These are phyloP conservation scores for Helianthus tuberosus DNA, from an alignment of 129 eudicot genomes.

Conservation along the genomic window DNA sequence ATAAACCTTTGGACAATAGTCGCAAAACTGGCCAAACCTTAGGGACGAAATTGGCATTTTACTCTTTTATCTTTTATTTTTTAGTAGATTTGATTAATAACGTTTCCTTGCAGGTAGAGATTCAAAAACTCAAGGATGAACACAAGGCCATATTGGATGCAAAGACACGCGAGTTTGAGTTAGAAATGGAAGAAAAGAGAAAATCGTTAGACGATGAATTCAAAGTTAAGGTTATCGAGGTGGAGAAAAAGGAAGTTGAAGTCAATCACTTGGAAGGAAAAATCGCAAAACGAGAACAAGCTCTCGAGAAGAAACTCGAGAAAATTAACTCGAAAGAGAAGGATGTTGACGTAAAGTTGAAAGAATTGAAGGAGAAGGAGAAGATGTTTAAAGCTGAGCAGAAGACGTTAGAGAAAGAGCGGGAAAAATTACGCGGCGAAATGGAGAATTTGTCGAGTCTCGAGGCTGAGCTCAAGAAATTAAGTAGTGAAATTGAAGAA, in stretches of 20 bases:
- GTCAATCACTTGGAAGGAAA: slow-evolving; percentile 79
- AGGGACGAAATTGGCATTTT: too few species aligned
- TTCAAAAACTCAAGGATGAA: slow-evolving; percentile 89
- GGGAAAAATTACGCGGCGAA: slow-evolving; percentile 58
- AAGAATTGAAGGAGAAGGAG: slow-evolving; percentile 77
- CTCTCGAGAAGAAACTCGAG: slow-evolving; percentile 77
- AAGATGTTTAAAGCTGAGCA: slow-evolving; percentile 67
- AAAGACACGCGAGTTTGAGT: slow-evolving; percentile 69
- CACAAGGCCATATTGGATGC: slow-evolving; percentile 64
- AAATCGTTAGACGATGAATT: slow-evolving; percentile 62
- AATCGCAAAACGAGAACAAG: slow-evolving; percentile 75
- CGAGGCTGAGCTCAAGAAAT: slow-evolving; percentile 71
- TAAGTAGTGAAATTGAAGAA: slow-evolving; percentile 55
- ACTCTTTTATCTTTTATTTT: too few species aligned
- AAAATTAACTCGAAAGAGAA: slow-evolving; percentile 79
- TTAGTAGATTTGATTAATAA: slow-evolving; percentile 2
- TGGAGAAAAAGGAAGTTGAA: slow-evolving; percentile 78
- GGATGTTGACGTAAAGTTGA: slow-evolving; percentile 56
- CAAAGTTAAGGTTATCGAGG: slow-evolving; percentile 58
- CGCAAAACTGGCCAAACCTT: too few species aligned
- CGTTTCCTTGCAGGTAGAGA: slow-evolving; percentile 57
- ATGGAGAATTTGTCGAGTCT: slow-evolving; percentile 58
- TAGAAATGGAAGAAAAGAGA: slow-evolving; percentile 76
- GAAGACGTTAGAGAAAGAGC: slow-evolving; percentile 67
- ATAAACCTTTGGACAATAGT: too few species aligned